Conservation (phyloP, 768 basidiomycete genomes). For the Ramaria sp. region DNA sequence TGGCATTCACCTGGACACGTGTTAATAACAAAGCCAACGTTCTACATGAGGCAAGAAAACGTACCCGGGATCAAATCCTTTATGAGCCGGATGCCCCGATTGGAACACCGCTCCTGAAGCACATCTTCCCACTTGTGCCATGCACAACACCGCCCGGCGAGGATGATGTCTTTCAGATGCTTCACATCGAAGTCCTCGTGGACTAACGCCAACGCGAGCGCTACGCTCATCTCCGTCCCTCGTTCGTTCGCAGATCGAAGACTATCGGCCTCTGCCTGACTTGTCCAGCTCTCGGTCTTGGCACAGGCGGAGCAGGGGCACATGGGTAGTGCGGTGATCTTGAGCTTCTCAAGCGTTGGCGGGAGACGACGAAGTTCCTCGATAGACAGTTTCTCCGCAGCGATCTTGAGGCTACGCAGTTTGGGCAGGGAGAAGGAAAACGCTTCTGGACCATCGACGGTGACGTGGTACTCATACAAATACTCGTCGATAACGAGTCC, state of each 20-base stretch:
- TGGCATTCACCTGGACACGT: not conserved
- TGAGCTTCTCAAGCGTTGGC: not conserved
- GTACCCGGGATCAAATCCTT: not conserved
- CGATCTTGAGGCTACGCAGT: not conserved
- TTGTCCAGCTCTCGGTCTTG: not conserved
- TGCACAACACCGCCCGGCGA: not conserved
- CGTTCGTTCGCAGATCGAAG: not conserved
- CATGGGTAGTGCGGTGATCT: conserved; percentile 1
- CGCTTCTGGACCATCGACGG: not conserved
- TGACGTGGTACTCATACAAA: not conserved
- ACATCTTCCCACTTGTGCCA: not conserved
- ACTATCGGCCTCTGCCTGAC: not conserved
- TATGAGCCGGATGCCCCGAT: not conserved
- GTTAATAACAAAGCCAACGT: not conserved
- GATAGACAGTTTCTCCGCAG: not conserved
- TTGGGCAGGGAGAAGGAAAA: not conserved
- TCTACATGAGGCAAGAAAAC: not conserved
- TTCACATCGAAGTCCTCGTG: not conserved
- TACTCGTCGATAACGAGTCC: not conserved
- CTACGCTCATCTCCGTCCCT: not conserved
- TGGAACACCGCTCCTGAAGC: not conserved
- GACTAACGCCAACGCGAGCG: not conserved
- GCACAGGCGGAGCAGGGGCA: not conserved
- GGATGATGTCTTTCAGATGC: not conserved
- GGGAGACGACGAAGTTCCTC: not conserved